Evolutionary conservation across 129 eudicot species (phyloP), one percentile per base, ranked within the genome.

Genomic region (Escallonia herrerae): DNA sequence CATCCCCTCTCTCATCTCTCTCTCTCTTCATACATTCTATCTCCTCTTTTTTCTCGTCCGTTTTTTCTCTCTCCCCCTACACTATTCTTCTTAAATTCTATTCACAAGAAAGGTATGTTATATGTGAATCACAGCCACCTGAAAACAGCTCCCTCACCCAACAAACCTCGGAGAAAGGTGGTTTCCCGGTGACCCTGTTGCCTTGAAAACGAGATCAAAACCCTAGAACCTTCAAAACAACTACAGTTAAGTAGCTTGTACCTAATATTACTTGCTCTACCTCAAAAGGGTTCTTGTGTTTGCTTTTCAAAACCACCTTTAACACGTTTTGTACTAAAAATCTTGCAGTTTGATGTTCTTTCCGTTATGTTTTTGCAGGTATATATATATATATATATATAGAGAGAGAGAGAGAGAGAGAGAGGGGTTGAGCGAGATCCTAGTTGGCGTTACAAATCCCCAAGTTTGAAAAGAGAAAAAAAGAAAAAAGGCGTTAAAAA

Each of bases 31-130:
- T 57, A 49, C 71, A 58, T 38, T 48, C 67, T 64, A 47, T 52
- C 41, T 64, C 66, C 74, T 69, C 62, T 76, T 10, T 63, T 64
- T 65, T 40, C 40, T 69, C 67, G 22, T 68, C 61, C 70, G 46
- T 70, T 47, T 55, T 51, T 43, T 74, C 74, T 78, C 76, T 51
- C 62, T 62, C 77, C 46, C 64, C 54, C 57, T 50, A 22, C 54
- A 40, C 68, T 59, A 65, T 77, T 79, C 79, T 63, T 52, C 86
- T 74, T 81, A 74, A 82, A 84, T 84, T 89, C 90, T 61, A 68
- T 74, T 85, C 90, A 85, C 94, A 70, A 76, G 90, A 78, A 82
- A 81, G 37, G 64, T 13, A 54, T 57, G 72, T 15, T 2, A 56
- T 47, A 14, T n/a, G n/a, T n/a, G n/a, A n/a, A n/a, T 48, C 15